These are phyloP conservation scores for Biscogniauxia marginata DNA, from an alignment of 2,329 filamentous ascomycete species.

Conservation along the genomic window DNA sequence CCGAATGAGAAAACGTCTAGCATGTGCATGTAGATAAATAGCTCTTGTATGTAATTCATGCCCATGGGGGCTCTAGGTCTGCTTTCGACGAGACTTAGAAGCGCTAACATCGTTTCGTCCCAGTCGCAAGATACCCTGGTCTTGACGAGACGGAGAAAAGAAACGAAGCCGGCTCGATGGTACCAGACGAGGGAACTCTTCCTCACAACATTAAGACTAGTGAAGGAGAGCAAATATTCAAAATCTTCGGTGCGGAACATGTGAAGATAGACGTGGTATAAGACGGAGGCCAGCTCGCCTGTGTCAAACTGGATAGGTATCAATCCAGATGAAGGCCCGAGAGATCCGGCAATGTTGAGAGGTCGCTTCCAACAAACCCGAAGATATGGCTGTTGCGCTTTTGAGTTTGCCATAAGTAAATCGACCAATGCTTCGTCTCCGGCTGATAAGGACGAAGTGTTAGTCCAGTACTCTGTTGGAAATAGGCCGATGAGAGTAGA, in stretches of 20 bases:
- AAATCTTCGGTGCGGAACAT: slow-evolving; percentile 15
- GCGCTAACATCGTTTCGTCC: slow-evolving; percentile 24
- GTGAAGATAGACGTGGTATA: slow-evolving; percentile 9
- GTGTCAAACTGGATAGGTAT: slow-evolving; percentile 7
- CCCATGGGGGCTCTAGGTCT: slow-evolving; percentile 23
- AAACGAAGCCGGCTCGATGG: slow-evolving; percentile 8
- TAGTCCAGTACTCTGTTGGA: slow-evolving; percentile 46
- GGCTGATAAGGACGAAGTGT: slow-evolving; percentile 3
- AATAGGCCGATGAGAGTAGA: slow-evolving; percentile 50
- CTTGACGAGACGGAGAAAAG: slow-evolving; percentile 15
- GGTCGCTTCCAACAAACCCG: slow-evolving; percentile 15
- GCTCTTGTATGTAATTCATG: slow-evolving; percentile 34
- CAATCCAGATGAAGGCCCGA: background rate
- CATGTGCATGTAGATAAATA: slow-evolving; percentile 36
- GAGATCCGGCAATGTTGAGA: background rate
- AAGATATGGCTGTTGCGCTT: slow-evolving; percentile 1
- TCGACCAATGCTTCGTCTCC: slow-evolving; percentile 5
- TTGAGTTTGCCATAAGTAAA: background rate
- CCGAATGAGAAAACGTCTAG: slow-evolving; percentile 30
- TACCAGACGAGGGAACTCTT: slow-evolving; percentile 2
- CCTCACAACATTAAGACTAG: background rate
- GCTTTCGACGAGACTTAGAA: slow-evolving; percentile 34
- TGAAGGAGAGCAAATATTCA: background rate
- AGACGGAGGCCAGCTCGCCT: slow-evolving; percentile 4
- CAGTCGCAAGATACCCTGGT: slow-evolving; percentile 32